A percentile compares a stretch with the other conserved stretches of the same genome.
phyloP scores from a whole-genome alignment of 148 eudicot species.

The Oxyria digyna region DNA sequence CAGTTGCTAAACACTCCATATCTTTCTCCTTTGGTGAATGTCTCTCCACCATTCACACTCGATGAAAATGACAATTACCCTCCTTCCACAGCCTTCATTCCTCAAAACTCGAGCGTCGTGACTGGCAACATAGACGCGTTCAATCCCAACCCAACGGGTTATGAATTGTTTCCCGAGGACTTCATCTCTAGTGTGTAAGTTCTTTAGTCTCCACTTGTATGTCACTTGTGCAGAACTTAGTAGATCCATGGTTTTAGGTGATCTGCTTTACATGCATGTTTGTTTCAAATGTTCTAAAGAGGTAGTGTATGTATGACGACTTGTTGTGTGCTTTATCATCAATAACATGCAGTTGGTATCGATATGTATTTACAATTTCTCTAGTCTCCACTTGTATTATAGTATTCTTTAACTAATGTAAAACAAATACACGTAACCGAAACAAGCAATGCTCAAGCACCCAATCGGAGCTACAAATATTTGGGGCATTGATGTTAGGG shows the following conservation, averaged over 20 bases:
- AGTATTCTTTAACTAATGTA: too few relatives aligned
- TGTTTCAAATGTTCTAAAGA: background rate
- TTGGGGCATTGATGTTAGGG: too few relatives aligned
- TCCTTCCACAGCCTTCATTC: background rate
- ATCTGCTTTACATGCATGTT: background rate
- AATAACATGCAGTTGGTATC: background rate
- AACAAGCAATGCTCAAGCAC: too few relatives aligned
- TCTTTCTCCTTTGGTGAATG: slow-evolving; percentile 22
- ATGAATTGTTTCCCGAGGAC: background rate
- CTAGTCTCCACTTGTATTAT: too few relatives aligned
- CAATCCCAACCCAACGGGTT: background rate
- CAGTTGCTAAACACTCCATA: slow-evolving; percentile 25
- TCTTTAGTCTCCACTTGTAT: background rate
- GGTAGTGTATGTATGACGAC: background rate
- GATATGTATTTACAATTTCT: too few relatives aligned
- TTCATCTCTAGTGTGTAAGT: background rate
- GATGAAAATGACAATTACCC: slow-evolving; percentile 33
- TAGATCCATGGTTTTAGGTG: slow-evolving; percentile 7
- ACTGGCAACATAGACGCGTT: background rate
- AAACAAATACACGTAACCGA: too few relatives aligned
- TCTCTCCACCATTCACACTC: slow-evolving; percentile 32
- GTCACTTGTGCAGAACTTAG: background rate
- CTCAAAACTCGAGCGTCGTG: background rate
- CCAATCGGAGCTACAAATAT: too few relatives aligned
- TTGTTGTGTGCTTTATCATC: background rate